Evolutionary conservation across 768 basidiomycete genomes (phyloP), one percentile per base, ranked within the genome.

Genomic region (Boletellus sp.): DNA sequence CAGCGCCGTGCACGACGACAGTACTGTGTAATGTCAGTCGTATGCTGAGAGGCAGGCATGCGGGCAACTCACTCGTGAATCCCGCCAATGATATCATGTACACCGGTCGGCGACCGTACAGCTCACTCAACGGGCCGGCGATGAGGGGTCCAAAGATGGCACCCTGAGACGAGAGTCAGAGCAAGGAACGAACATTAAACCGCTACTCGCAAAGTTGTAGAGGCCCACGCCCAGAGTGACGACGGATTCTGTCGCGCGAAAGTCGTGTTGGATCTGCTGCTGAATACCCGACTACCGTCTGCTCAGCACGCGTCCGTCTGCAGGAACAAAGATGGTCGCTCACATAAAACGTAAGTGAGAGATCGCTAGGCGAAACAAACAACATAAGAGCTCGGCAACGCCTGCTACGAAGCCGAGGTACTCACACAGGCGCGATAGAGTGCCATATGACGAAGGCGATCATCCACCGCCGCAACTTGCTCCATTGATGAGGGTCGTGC

Each of bases 391-490:
- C 9, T 16, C 32, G 6, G 8, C 1, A 28, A 7, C 12, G 12
- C 8, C 13, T 19, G 13, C 2, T 1, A 45, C 9, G 22, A 20
- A 40, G 11, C 5, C 22, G 22, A 40, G 11, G 16, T 13, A 49
- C 65, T 44, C n/a, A 65, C 65, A 66, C 54, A 12, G 65, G 65
- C 26, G 66, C 65, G 17, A 67, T 65, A 15, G 52, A 48, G 31
- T 65, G 59, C 63, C 60, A 67, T 38, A 66, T 45, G 16, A 66
- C 59, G 26, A 67, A 53, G n/a, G 49, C 42, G 26, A 67, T 65
- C 49, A 52, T 46, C 56, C 65, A 67, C 26, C 64, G 58, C 12
- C 57, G 55, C 58, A 42, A 54, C 41, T 63, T 67, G 57, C 47
- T 59, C 65, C 64, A 65, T 42, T 58, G 57, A 33, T 45, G 64